phyloP scores from a whole-genome alignment of 1,139 yeast genomes.

The Geotrichum restrictum region DNA sequence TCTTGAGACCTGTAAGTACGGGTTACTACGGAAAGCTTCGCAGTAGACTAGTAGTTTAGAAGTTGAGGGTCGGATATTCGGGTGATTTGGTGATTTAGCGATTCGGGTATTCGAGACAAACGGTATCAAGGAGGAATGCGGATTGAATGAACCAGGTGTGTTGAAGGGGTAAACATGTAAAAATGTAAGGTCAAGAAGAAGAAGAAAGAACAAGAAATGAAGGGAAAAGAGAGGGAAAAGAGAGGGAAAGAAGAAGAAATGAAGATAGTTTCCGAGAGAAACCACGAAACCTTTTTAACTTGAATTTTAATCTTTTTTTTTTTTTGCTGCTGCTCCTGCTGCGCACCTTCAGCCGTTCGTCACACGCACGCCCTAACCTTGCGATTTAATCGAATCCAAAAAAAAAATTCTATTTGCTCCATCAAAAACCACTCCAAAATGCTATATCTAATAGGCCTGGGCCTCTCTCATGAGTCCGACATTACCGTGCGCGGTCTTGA shows the following conservation, averaged over 20 bases:
- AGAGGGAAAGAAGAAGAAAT: background rate
- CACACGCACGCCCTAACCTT: constrained; percentile 5
- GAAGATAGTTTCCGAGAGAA: too few species aligned
- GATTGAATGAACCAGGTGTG: too few species aligned
- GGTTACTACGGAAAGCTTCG: too few species aligned
- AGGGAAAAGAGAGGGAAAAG: background rate
- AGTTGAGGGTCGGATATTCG: too few species aligned
- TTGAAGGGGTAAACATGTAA: background rate
- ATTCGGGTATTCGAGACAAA: too few species aligned
- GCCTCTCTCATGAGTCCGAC: constrained; percentile 82
- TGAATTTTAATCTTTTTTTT: too few species aligned
- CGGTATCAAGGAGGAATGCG: too few species aligned
- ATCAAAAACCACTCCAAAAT: constrained; percentile 39
- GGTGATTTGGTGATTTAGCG: too few species aligned
- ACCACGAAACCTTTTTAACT: too few species aligned
- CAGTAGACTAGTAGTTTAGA: too few species aligned
- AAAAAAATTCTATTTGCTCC: background rate
- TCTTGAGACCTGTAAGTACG: background rate
- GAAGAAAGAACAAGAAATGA: background rate
- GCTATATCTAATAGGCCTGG: constrained; percentile 89
- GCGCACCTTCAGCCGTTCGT: constrained; percentile 4
- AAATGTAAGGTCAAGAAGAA: background rate
- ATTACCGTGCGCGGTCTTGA: constrained; percentile 93
- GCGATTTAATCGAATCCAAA: background rate
- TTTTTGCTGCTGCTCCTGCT: too few species aligned